phyloP scores from a whole-genome alignment of 257 asterid genomes.

The Solanum etuberosum region DNA sequence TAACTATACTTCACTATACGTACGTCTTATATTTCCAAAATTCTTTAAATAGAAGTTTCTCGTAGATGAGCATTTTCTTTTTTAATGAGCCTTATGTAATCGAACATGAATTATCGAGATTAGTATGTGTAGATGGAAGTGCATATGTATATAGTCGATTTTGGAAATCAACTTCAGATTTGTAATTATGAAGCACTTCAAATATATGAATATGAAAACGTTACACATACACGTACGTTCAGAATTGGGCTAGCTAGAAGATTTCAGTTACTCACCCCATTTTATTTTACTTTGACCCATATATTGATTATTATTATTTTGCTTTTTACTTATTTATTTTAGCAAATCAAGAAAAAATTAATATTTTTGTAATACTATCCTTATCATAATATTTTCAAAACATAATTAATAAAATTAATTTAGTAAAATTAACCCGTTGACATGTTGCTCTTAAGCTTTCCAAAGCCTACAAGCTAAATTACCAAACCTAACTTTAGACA shows the following conservation, averaged over 20 bases:
- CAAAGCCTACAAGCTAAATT: background rate
- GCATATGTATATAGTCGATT: background rate
- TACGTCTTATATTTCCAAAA: background rate
- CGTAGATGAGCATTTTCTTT: background rate
- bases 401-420: background rate
- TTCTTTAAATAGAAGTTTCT: background rate
- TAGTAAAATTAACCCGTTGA: background rate
- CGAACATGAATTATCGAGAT: background rate
- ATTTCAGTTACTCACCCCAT: background rate
- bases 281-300: background rate
- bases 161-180: background rate
- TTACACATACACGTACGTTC: background rate
- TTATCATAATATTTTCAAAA: background rate
- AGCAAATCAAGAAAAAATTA: background rate
- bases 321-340: background rate
- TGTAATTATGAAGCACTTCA: background rate
- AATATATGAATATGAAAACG: background rate
- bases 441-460: background rate
- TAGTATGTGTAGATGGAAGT: background rate
- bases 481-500: background rate
- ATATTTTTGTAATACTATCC: background rate
- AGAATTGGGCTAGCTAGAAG: accelerated
- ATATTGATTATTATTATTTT: no score
- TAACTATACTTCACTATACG: background rate
- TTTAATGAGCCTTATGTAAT: background rate